Percentiles rank a stretch among this genome's conserved stretches.
phyloP scores from a whole-genome alignment of 2,329 filamentous ascomycete genomes.

The Sporothrix inflata region DNA sequence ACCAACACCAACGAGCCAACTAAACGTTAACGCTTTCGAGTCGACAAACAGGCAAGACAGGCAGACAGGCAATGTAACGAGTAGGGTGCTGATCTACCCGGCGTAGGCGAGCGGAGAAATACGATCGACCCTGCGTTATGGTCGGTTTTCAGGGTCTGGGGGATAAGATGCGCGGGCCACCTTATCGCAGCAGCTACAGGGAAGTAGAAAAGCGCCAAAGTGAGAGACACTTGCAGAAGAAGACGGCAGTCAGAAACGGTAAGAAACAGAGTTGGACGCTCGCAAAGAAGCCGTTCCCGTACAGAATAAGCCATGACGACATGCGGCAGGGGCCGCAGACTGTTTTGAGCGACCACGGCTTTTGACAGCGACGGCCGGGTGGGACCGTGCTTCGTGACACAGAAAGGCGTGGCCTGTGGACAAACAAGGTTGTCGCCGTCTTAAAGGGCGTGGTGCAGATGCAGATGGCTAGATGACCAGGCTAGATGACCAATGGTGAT shows the following conservation, averaged over 20 bases:
- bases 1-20: too few relatives aligned
- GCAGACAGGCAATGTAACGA: background rate
- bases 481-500: conserved; percentile 22
- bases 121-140: background rate
- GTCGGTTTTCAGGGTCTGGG: background rate
- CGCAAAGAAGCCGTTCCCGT: background rate
- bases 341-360: background rate
- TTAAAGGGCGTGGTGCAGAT: background rate
- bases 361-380: conserved; percentile 5
- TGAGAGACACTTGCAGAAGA: too few relatives aligned
- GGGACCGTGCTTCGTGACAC: conserved; percentile 18
- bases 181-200: background rate
- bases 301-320: conserved; percentile 2
- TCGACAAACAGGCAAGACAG: background rate
- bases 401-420: background rate
- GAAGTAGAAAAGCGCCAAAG: background rate
- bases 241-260: background rate
- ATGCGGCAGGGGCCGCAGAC: conserved; percentile 13
- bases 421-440: background rate
- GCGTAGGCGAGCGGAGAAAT: background rate
- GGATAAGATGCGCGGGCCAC: background rate
- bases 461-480: background rate
- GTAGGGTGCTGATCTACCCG: background rate
- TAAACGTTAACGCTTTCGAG: background rate
- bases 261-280: background rate